A percentile compares a stretch with the other conserved stretches of the same genome.
These are phyloP conservation scores for Trichoderma simmonsii DNA, from an alignment of 2,329 filamentous ascomycete genomes.

Conservation along the genomic window DNA sequence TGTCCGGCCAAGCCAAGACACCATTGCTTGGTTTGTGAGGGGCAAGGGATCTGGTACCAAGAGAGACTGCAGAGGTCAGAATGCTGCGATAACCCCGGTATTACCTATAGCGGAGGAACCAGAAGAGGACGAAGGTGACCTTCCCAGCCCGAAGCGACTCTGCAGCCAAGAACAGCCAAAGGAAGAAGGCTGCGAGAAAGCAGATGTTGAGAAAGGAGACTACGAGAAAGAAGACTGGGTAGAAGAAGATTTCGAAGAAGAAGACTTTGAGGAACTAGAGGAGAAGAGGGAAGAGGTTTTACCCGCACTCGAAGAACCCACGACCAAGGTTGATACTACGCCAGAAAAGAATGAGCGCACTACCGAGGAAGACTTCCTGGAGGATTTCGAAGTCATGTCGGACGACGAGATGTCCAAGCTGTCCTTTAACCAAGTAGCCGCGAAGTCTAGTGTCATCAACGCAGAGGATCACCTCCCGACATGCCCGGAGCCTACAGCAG, in stretches of 20 bases:
- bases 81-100: not conserved
- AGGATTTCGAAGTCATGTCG: not conserved
- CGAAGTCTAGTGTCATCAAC: not conserved
- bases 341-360: not conserved
- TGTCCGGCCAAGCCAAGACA: slow-evolving; percentile 56
- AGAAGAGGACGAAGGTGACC: slow-evolving; percentile 21
- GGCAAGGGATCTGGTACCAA: slow-evolving; percentile 33
- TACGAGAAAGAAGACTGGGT: not conserved
- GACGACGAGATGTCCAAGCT: slow-evolving; percentile 1
- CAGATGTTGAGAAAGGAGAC: too few species aligned
- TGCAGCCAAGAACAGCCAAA: not conserved
- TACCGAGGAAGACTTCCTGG: not conserved
- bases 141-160: not conserved
- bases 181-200: not conserved
- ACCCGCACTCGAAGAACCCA: not conserved
- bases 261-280: not conserved
- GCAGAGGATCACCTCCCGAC: not conserved
- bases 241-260: not conserved
- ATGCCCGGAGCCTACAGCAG: not conserved
- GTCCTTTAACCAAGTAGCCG: not conserved
- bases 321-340: not conserved
- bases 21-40: slow-evolving; percentile 52
- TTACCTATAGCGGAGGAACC: slow-evolving; percentile 20
- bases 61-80: slow-evolving; percentile 26
- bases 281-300: not conserved